Evolutionary conservation across 345 rosid species (phyloP).

Genomic region (Corchorus capsularis): DNA sequence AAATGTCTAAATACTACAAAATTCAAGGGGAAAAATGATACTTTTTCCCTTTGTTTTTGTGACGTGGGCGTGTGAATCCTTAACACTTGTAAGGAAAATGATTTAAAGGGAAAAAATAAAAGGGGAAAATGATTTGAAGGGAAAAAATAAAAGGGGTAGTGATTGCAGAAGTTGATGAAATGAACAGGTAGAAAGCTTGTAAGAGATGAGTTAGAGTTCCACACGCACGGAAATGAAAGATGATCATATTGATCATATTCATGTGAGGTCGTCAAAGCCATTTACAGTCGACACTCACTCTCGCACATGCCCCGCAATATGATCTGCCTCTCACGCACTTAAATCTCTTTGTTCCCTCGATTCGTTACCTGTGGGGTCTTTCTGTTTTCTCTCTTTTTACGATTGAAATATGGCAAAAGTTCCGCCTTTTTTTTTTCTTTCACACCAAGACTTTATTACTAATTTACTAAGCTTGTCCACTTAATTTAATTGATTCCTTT

Average conservation of each 20-base stretch:
- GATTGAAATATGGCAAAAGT: neutral
- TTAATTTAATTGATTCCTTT: neutral
- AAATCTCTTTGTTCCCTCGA: conserved; percentile 1
- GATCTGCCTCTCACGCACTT: conserved; percentile 1
- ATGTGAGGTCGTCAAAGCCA: neutral
- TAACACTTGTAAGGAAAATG: too few relatives aligned
- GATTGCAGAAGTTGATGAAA: neutral
- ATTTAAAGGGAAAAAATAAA: too few relatives aligned
- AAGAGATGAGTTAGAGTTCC: too few relatives aligned
- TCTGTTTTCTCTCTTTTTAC: neutral
- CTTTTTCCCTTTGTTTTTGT: too few relatives aligned
- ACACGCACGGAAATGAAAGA: too few relatives aligned
- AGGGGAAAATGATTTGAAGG: too few relatives aligned
- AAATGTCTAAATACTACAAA: too few relatives aligned
- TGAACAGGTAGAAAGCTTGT: neutral
- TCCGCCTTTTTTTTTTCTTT: neutral
- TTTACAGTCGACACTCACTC: neutral
- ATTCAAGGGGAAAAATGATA: too few relatives aligned
- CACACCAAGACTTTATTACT: neutral
- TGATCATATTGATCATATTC: too few relatives aligned
- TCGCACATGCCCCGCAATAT: conserved; percentile 4
- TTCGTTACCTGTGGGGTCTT: conserved; percentile 12
- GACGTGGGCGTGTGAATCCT: too few relatives aligned
- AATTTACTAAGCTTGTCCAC: neutral
- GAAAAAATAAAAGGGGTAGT: too few relatives aligned